Conservation (phyloP, 129 eudicot genomes). For the Smallanthus sonchifolius region DNA sequence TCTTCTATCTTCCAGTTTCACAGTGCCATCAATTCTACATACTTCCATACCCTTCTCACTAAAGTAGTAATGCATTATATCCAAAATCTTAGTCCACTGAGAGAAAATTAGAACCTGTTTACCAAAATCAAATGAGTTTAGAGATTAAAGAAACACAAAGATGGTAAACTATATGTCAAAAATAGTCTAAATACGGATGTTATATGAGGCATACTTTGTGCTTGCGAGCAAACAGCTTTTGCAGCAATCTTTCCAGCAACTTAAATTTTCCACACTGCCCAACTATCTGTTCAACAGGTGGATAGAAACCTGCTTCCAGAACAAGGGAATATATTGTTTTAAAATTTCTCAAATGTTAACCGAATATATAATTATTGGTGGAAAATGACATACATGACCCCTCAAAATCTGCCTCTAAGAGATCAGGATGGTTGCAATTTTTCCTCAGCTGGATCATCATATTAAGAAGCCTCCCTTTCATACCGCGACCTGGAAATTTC, state of each 20-base stretch:
- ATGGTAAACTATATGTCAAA: not conserved
- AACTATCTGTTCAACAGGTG: conserved; percentile 84
- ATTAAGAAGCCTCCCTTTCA: conserved; percentile 64
- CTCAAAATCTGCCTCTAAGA: conserved; percentile 71
- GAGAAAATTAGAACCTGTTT: conserved; percentile 88
- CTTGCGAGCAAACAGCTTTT: conserved; percentile 63
- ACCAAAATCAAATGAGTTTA: conserved; percentile 16
- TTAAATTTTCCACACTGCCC: conserved; percentile 92
- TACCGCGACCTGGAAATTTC: conserved; percentile 50
- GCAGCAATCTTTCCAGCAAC: conserved; percentile 63
- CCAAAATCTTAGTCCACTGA: conserved; percentile 88
- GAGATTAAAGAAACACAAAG: conserved; percentile 3
- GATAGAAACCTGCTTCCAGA: conserved; percentile 57
- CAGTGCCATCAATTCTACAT: conserved; percentile 93
- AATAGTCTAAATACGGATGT: not conserved
- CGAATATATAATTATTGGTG: not conserved
- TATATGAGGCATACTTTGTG: conserved; percentile 58
- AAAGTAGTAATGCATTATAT: conserved; percentile 90
- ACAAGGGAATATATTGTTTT: not conserved
- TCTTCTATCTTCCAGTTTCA: conserved; percentile 73
- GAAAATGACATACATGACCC: conserved; percentile 56
- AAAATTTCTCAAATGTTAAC: not conserved
- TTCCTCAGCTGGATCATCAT: conserved; percentile 87
- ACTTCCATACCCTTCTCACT: conserved; percentile 67
- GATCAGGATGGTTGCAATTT: conserved; percentile 97